A percentile compares a stretch with the other conserved stretches of the same genome.
Conservation (phyloP, 1,284 basidiomycete genomes). For the Irpex sp. region DNA sequence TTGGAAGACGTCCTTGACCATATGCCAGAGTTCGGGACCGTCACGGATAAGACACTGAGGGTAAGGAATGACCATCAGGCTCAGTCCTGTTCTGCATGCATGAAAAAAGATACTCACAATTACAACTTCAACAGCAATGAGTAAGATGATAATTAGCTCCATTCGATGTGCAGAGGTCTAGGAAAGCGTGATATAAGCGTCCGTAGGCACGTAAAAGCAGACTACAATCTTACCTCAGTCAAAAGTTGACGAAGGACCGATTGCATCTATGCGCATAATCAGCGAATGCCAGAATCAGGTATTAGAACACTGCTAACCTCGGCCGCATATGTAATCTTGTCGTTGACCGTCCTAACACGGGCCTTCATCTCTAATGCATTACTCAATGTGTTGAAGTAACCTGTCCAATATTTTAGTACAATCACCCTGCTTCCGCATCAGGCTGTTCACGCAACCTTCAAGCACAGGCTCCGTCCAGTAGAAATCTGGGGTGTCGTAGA, state of each 20-base stretch:
- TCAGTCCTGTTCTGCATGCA: neutral
- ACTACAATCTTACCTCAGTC: constrained; percentile 51
- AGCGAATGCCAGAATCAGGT: neutral
- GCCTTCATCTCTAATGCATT: constrained; percentile 78
- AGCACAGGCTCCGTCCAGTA: constrained; percentile 90
- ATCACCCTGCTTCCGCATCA: neutral
- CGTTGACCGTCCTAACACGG: constrained; percentile 77
- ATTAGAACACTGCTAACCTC: constrained; percentile 45
- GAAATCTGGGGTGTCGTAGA: constrained; percentile 84
- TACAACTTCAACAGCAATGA: constrained; percentile 87
- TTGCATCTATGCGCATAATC: constrained; percentile 43
- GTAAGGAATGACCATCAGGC: neutral
- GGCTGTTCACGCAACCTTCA: constrained; percentile 47
- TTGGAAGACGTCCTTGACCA: constrained; percentile 26
- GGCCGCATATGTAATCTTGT: constrained; percentile 90
- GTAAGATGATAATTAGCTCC: constrained; percentile 86
- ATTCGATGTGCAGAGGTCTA: constrained; percentile 83
- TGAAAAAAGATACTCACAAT: constrained; percentile 52
- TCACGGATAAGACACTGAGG: constrained; percentile 55
- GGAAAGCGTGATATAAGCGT: too few relatives aligned
- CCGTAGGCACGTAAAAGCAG: too few relatives aligned
- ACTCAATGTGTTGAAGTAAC: constrained; percentile 79
- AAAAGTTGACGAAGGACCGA: constrained; percentile 70
- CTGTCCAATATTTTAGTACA: constrained; percentile 29
- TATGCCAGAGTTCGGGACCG: constrained; percentile 59